Evolutionary conservation across 495 filamentous ascomycete species (phyloP).

Genomic region (Amniculicola lignicola): DNA sequence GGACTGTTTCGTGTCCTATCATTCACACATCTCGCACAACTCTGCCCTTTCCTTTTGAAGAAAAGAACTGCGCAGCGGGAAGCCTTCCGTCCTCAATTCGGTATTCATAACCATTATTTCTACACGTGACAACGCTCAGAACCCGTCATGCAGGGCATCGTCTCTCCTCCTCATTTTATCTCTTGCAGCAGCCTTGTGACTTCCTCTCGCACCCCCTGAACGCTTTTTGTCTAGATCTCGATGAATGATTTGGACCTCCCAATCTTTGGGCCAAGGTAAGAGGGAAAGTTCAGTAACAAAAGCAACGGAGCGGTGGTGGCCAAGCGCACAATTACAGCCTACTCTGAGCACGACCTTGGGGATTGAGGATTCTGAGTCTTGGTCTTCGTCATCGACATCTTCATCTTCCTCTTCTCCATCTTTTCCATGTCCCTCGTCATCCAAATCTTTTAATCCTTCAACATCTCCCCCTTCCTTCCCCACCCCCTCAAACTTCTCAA

Average conservation of each 20-base stretch:
- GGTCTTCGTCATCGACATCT: not conserved
- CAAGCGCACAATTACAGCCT: conserved; percentile 31
- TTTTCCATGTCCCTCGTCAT: not conserved
- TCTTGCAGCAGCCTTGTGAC: conserved; percentile 5
- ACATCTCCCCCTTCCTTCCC: not conserved
- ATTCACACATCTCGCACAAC: too few relatives aligned
- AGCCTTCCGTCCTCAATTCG: too few relatives aligned
- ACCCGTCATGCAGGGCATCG: not conserved
- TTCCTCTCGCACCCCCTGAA: conserved; percentile 4
- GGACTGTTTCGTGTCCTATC: too few relatives aligned
- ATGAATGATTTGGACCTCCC: conserved; percentile 13
- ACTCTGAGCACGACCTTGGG: conserved; percentile 11
- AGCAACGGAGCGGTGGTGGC: conserved; percentile 22
- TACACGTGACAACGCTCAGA: not conserved
- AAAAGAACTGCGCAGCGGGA: too few relatives aligned
- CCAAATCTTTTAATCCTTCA: not conserved
- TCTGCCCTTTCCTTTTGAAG: too few relatives aligned
- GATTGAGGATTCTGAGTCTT: not conserved
- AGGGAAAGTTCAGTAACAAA: conserved; percentile 26
- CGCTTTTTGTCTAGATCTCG: conserved; percentile 18
- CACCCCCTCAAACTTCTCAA: not conserved
- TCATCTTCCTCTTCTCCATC: not conserved
- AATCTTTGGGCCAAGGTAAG: conserved; percentile 18
- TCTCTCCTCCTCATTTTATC: not conserved
- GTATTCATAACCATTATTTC: too few relatives aligned